A percentile compares a stretch with the other conserved stretches of the same genome.
Conservation (phyloP, 805 yeast species). For the Lachancea quebecensis region DNA sequence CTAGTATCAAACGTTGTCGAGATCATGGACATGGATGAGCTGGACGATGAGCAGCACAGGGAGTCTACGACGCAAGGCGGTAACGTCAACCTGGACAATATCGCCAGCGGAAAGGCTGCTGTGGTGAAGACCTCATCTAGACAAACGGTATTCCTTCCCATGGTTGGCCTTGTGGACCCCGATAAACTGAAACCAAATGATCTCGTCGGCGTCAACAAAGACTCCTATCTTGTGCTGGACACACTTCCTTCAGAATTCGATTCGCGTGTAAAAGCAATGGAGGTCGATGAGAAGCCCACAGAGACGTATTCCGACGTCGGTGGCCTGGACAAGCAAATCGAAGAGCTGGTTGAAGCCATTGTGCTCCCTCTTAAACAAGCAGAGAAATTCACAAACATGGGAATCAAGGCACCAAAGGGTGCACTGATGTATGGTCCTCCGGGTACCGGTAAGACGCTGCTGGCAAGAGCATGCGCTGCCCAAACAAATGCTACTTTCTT, state of each 20-base stretch:
- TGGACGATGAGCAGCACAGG: conserved; percentile 59
- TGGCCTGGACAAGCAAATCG: conserved; percentile 96
- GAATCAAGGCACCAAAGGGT: conserved; percentile 97
- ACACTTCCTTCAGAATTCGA: conserved; percentile 96
- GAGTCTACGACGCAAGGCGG: conserved; percentile 76
- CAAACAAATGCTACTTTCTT: conserved; percentile 96
- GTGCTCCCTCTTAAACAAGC: conserved; percentile 98
- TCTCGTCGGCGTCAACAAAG: conserved; percentile 95
- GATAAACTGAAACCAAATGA: conserved; percentile 93
- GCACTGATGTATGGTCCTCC: conserved; percentile 99
- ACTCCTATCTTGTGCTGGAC: conserved; percentile 86
- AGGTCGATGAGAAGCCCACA: conserved; percentile 97
- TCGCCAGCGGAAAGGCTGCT: conserved; percentile 93
- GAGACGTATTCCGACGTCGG: conserved; percentile 97
- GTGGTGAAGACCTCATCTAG: conserved; percentile 96
- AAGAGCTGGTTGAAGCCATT: conserved; percentile 96
- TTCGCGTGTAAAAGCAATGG: conserved; percentile 97
- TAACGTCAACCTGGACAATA: conserved; percentile 84
- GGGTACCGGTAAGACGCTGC: conserved; percentile 95
- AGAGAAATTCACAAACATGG: conserved; percentile 87
- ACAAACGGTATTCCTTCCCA: conserved; percentile 93
- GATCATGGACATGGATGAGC: conserved; percentile 78
- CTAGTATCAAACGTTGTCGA: conserved; percentile 96
- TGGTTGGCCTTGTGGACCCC: conserved; percentile 93
- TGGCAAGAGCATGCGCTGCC: conserved; percentile 98